A percentile compares a stretch with the other conserved stretches of the same genome.
Evolutionary conservation across 164 flowering plant genomes (phyloP).

Genomic region (Magnolia kwangsiensis): DNA sequence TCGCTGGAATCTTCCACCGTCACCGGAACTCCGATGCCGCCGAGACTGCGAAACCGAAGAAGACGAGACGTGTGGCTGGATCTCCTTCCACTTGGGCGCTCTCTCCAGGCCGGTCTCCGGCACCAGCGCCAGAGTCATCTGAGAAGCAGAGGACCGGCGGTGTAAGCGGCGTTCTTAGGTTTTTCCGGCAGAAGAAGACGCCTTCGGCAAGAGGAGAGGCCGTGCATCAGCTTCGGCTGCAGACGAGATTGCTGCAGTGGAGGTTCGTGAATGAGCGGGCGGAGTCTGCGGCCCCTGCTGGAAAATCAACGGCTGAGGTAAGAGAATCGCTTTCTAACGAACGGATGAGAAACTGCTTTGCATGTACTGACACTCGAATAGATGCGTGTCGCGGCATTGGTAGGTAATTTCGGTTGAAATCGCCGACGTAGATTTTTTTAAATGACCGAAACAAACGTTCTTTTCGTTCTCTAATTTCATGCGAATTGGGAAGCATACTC

Average conservation of each 20-base stretch:
- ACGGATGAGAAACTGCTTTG: neutral
- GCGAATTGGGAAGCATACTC: neutral
- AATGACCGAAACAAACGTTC: neutral
- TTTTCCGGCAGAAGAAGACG: constrained; percentile 49
- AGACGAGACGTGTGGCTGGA: constrained; percentile 16
- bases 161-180: constrained; percentile 50
- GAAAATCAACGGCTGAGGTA: constrained; percentile 51
- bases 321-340: neutral
- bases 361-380: neutral
- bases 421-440: neutral
- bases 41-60: constrained; percentile 1
- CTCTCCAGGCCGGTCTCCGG: constrained; percentile 52
- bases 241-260: constrained; percentile 65
- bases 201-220: constrained; percentile 34
- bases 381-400: neutral
- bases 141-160: constrained; percentile 16
- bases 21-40: neutral
- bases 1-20: constrained; percentile 8
- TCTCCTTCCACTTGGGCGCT: constrained; percentile 81
- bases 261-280: constrained; percentile 66
- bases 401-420: neutral
- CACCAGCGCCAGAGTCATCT: constrained; percentile 11
- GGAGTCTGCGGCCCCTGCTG: constrained; percentile 30
- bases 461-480: neutral
- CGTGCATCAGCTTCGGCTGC: constrained; percentile 36